A percentile compares a stretch with the other conserved stretches of the same genome.
phyloP scores from a whole-genome alignment of 257 asterid genomes.

The Forsythia viridissima region DNA sequence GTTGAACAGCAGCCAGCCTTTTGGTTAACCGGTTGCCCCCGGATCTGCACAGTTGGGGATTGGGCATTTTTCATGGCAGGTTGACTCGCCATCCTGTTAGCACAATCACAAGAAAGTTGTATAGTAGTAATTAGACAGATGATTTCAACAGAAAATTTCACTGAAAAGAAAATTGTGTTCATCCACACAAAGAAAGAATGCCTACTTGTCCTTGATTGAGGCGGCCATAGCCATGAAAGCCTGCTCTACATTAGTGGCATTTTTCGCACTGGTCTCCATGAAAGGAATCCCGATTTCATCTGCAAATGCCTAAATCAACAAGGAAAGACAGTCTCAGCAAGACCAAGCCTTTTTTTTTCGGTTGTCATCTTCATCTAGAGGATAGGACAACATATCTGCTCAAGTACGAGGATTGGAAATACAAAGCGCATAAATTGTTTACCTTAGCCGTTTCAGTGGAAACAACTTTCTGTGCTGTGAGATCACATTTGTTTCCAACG shows the following conservation, averaged over 20 bases:
- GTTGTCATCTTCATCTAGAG: no score
- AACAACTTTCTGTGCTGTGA: conserved; percentile 78
- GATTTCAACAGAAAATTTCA: neutral
- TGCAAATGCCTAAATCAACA: conserved; percentile 45
- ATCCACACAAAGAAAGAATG: neutral
- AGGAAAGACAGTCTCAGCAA: neutral
- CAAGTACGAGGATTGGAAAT: neutral
- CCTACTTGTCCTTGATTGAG: conserved; percentile 50
- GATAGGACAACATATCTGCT: no score
- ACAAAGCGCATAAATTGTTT: conserved; percentile 1
- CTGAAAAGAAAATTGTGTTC: neutral
- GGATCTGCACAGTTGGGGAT: conserved; percentile 79
- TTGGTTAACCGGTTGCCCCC: conserved; percentile 81
- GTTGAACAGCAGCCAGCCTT: conserved; percentile 82
- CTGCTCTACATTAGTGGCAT: conserved; percentile 59
- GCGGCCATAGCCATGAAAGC: conserved; percentile 69
- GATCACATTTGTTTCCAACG: conserved; percentile 86
- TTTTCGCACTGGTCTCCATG: conserved; percentile 63
- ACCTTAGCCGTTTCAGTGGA: conserved; percentile 82
- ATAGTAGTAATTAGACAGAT: neutral
- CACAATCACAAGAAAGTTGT: neutral
- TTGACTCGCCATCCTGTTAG: conserved; percentile 83
- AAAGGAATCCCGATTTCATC: conserved; percentile 63
- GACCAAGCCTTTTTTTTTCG: neutral
- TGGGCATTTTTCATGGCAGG: conserved; percentile 69